phyloP scores from a whole-genome alignment of 495 filamentous ascomycete species.

The Penicillium canariense region DNA sequence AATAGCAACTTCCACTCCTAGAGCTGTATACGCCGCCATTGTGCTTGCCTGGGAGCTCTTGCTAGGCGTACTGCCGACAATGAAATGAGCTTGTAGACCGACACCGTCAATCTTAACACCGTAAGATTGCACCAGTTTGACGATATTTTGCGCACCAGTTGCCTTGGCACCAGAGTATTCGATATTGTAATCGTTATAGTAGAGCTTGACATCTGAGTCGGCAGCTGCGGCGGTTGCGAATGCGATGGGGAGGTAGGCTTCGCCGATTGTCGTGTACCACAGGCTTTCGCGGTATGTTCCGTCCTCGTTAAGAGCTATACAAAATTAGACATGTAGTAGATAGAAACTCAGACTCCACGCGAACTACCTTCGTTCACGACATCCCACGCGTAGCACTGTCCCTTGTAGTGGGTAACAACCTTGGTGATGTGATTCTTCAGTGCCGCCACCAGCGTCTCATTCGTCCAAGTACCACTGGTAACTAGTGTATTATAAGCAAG shows the following conservation, averaged over 20 bases:
- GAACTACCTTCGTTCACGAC: constrained; percentile 40
- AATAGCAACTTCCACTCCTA: constrained; percentile 59
- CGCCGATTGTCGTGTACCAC: constrained; percentile 44
- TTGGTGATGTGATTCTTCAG: constrained; percentile 40
- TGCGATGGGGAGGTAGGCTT: constrained; percentile 45
- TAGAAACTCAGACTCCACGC: neutral
- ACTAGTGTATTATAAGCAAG: constrained; percentile 32
- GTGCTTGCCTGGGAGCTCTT: constrained; percentile 46
- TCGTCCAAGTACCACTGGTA: constrained; percentile 53
- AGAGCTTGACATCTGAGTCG: constrained; percentile 51
- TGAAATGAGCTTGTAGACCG: constrained; percentile 62
- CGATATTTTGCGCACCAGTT: constrained; percentile 45
- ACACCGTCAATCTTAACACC: constrained; percentile 62
- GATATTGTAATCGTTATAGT: constrained; percentile 71
- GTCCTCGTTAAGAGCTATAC: constrained; percentile 43
- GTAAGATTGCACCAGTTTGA: constrained; percentile 50
- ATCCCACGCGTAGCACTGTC: constrained; percentile 50
- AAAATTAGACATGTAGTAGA: neutral
- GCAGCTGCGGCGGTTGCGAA: constrained; percentile 48
- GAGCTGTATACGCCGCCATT: constrained; percentile 46
- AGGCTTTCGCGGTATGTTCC: constrained; percentile 42
- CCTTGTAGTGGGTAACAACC: constrained; percentile 54
- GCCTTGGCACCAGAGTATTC: constrained; percentile 52
- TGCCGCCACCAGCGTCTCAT: constrained; percentile 48
- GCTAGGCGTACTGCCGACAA: constrained; percentile 51